These are phyloP conservation scores for Tulasnella sp. DNA, from an alignment of 768 basidiomycete genomes.

Conservation along the genomic window DNA sequence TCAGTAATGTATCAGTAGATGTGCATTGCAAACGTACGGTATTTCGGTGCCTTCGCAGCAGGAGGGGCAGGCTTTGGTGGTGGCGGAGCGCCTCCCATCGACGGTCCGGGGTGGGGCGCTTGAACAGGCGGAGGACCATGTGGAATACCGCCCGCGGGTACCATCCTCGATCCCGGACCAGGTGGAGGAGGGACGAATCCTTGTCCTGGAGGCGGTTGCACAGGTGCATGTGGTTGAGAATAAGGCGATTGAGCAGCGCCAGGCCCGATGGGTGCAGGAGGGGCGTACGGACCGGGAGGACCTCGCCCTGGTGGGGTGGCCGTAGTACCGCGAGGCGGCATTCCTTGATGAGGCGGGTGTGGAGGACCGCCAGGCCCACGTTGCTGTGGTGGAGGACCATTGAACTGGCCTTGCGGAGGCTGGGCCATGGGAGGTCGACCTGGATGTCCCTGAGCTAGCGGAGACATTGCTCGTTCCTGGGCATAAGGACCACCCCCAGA, in stretches of 20 bases:
- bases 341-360: conserved; percentile 23
- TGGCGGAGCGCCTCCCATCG: conserved; percentile 20
- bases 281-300: conserved; percentile 25
- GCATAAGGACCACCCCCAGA: neutral
- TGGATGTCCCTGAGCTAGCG: conserved; percentile 29
- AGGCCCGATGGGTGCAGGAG: conserved; percentile 22
- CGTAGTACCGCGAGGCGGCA: conserved; percentile 18
- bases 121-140: neutral
- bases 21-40: conserved; percentile 52
- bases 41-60: conserved; percentile 39
- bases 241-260: conserved; percentile 14
- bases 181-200: conserved; percentile 23
- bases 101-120: neutral
- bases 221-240: conserved; percentile 17
- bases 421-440: conserved; percentile 39
- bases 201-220: neutral
- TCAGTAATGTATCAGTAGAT: too few species aligned
- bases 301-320: neutral
- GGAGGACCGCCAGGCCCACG: conserved; percentile 25
- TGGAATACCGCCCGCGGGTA: conserved; percentile 24
- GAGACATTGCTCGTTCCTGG: conserved; percentile 7
- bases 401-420: conserved; percentile 33
- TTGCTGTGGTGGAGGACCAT: conserved; percentile 22
- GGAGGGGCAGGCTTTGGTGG: conserved; percentile 32
- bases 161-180: conserved; percentile 20